Conservation (phyloP, 768 basidiomycete genomes). For the Lyophyllum semitale region DNA sequence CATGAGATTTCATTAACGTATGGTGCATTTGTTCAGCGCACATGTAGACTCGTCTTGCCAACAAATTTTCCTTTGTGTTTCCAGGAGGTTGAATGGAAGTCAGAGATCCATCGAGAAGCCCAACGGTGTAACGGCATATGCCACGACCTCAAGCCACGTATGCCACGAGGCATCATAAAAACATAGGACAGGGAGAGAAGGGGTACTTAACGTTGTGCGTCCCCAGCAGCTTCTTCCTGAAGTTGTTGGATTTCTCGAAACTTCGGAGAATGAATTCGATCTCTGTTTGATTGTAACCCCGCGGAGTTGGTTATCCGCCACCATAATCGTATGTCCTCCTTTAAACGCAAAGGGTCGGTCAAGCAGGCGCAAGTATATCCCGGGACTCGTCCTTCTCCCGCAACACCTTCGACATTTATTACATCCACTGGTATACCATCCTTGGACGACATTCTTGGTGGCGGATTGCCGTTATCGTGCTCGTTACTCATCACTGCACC, state of each 20-base stretch:
- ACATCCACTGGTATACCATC: slow-evolving; percentile 90
- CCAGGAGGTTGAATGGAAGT: slow-evolving; percentile 18
- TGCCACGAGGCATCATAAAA: slow-evolving; percentile 3
- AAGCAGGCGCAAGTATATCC: slow-evolving; percentile 42
- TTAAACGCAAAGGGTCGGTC: slow-evolving; percentile 63
- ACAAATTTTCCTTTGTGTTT: slow-evolving; percentile 17
- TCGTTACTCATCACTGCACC: slow-evolving; percentile 76
- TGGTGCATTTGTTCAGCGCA: slow-evolving; percentile 2
- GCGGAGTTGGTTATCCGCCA: no score
- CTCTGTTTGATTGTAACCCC: no score
- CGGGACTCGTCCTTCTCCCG: slow-evolving; percentile 62
- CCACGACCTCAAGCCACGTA: neutral
- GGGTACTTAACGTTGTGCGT: neutral
- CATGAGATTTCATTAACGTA: neutral
- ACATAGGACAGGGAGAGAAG: neutral
- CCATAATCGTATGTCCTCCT: no score
- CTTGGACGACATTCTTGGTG: slow-evolving; percentile 93
- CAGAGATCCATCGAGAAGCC: slow-evolving; percentile 4
- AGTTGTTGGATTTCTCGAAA: no score
- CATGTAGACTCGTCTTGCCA: slow-evolving; percentile 17
- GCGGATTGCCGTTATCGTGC: slow-evolving; percentile 84
- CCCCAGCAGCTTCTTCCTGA: no score
- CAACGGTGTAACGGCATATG: neutral
- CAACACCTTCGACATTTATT: slow-evolving; percentile 54
- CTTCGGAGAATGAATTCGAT: no score